Evolutionary conservation across 2,329 filamentous ascomycete genomes (phyloP).

Genomic region (Scedosporium boydii): DNA sequence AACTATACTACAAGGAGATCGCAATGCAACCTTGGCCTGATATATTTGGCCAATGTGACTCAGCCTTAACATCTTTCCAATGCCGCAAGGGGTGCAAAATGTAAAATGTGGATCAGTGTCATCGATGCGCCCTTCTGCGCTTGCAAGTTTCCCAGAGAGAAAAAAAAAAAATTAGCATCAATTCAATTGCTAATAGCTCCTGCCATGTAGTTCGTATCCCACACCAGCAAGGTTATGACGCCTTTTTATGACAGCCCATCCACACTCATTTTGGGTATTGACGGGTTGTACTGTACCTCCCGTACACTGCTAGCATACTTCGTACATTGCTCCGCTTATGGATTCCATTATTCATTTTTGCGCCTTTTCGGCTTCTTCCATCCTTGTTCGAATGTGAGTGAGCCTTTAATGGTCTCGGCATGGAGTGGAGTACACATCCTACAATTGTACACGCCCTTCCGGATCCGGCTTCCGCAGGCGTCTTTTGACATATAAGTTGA

Average conservation of each 20-base stretch:
- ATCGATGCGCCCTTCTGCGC: neutral
- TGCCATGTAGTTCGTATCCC: neutral
- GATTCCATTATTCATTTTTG: neutral
- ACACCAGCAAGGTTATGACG: neutral
- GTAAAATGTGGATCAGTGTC: neutral
- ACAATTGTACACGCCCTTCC: neutral
- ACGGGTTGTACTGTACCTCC: neutral
- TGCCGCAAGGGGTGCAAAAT: neutral
- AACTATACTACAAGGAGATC: neutral
- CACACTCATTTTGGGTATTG: neutral
- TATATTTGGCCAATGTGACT: neutral
- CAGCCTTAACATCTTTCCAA: neutral
- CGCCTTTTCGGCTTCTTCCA: neutral
- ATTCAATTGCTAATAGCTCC: neutral
- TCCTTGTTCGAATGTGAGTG: too few species aligned
- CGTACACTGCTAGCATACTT: neutral
- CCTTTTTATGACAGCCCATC: neutral
- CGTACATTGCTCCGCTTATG: neutral
- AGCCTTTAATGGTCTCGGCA: neutral
- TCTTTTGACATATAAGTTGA: neutral
- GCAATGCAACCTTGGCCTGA: neutral
- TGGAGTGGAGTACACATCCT: neutral
- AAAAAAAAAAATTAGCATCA: neutral
- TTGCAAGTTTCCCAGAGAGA: neutral
- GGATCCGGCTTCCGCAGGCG: neutral